phyloP scores from a whole-genome alignment of 257 asterid species.

The Petunia axillaris region DNA sequence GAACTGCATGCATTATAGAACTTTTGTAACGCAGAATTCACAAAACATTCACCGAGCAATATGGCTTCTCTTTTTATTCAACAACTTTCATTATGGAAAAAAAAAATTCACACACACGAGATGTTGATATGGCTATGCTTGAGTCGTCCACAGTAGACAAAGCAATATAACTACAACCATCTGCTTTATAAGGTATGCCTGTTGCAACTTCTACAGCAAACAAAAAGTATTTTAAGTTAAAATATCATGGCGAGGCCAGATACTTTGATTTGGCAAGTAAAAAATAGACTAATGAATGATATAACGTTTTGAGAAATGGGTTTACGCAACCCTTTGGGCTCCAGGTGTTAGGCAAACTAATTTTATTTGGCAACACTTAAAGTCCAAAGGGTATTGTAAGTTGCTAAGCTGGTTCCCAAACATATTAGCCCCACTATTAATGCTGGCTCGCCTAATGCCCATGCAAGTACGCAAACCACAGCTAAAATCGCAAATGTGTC shows the following conservation, averaged over 20 bases:
- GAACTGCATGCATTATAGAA: not conserved
- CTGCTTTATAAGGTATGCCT: not conserved
- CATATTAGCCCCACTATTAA: not conserved
- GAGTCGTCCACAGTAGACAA: not conserved
- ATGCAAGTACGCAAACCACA: not conserved
- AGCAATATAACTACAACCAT: not conserved
- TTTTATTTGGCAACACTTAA: too few species aligned
- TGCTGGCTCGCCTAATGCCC: not conserved
- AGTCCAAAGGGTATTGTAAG: too few species aligned
- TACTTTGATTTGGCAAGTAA: constrained; percentile 6
- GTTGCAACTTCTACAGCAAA: not conserved
- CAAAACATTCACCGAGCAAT: not conserved
- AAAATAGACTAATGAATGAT: not conserved
- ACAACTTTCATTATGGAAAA: not conserved
- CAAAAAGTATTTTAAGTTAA: not conserved
- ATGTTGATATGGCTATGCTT: too few species aligned
- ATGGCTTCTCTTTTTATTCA: not conserved
- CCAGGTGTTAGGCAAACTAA: not conserved
- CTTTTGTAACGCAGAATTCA: not conserved
- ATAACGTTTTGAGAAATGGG: not conserved
- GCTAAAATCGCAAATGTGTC: not conserved
- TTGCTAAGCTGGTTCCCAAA: too few species aligned
- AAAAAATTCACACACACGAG: not conserved
- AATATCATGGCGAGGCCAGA: not conserved
- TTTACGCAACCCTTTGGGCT: not conserved